These are phyloP conservation scores for Rubroshorea leprosula DNA, from an alignment of 345 rosid species.

Conservation along the genomic window DNA sequence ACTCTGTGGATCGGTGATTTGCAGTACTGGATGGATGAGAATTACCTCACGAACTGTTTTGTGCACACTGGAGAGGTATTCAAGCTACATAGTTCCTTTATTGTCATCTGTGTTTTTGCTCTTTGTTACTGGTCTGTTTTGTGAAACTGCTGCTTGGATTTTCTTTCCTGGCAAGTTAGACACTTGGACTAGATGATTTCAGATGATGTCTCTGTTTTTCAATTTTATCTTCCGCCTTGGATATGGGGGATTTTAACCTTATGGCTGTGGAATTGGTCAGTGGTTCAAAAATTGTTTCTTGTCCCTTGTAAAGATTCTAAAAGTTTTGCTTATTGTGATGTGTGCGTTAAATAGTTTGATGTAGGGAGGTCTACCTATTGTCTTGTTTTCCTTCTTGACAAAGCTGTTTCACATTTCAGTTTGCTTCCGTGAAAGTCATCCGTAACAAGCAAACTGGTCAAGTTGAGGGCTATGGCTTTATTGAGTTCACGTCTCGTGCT, in stretches of 20 bases:
- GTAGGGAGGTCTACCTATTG: neutral
- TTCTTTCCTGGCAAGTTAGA: too few species aligned
- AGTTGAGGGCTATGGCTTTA: conserved; percentile 78
- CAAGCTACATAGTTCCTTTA: neutral
- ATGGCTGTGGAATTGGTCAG: too few species aligned
- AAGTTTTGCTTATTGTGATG: neutral
- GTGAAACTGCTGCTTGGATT: neutral
- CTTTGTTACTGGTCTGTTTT: neutral
- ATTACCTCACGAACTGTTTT: conserved; percentile 48
- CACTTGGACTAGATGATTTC: too few species aligned
- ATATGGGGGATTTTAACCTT: too few species aligned
- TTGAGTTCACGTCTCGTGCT: conserved; percentile 62
- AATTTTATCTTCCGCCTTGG: neutral
- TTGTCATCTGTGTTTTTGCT: neutral
- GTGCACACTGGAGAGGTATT: conserved; percentile 64
- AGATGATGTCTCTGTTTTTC: neutral
- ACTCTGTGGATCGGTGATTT: conserved; percentile 97
- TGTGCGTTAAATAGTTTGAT: neutral
- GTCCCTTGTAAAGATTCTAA: too few species aligned
- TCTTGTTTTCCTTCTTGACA: neutral
- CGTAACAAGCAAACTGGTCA: conserved; percentile 76
- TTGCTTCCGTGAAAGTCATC: conserved; percentile 60
- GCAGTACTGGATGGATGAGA: conserved; percentile 95
- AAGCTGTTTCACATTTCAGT: conserved; percentile 24
- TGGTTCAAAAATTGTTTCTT: too few species aligned